phyloP scores from a whole-genome alignment of 768 basidiomycete species.

The Naganishia kalamii region DNA sequence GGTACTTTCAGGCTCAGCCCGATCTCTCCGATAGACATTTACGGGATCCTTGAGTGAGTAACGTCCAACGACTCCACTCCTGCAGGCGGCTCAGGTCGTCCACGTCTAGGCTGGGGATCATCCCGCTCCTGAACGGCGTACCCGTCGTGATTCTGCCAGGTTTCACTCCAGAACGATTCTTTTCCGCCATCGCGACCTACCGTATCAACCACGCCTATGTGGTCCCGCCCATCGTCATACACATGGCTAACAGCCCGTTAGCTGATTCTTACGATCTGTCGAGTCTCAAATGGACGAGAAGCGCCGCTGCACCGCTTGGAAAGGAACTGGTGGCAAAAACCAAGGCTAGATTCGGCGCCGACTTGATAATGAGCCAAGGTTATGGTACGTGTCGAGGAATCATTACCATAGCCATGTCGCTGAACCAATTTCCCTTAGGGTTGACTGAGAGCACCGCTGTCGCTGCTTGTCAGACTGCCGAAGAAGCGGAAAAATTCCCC shows the following conservation, averaged over 20 bases:
- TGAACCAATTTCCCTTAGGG: neutral
- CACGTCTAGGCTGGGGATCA: slow-evolving; percentile 29
- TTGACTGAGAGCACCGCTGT: slow-evolving; percentile 18
- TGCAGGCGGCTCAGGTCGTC: neutral
- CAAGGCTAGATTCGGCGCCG: slow-evolving; percentile 39
- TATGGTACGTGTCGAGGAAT: neutral
- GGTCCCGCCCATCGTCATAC: slow-evolving; percentile 72
- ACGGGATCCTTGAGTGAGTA: slow-evolving; percentile 20
- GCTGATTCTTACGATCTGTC: slow-evolving; percentile 64
- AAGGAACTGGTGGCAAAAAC: slow-evolving; percentile 57
- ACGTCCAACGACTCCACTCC: neutral
- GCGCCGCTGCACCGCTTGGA: slow-evolving; percentile 76
- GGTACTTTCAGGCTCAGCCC: slow-evolving; percentile 13
- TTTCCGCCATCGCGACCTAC: slow-evolving; percentile 61
- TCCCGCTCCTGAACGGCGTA: slow-evolving; percentile 39
- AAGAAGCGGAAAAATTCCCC: slow-evolving; percentile 47
- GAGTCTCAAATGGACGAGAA: slow-evolving; percentile 56
- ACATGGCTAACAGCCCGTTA: slow-evolving; percentile 60
- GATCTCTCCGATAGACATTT: slow-evolving; percentile 6
- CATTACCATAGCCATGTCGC: no score
- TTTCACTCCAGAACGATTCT: slow-evolving; percentile 67
- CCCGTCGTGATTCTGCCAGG: slow-evolving; percentile 51
- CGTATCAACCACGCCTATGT: slow-evolving; percentile 51
- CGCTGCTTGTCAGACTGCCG: neutral
- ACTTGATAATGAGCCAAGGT: slow-evolving; percentile 14